Percentiles rank a stretch among this genome's conserved stretches.
phyloP scores from a whole-genome alignment of 2,329 filamentous ascomycete genomes.

The Sporothrix humicola region DNA sequence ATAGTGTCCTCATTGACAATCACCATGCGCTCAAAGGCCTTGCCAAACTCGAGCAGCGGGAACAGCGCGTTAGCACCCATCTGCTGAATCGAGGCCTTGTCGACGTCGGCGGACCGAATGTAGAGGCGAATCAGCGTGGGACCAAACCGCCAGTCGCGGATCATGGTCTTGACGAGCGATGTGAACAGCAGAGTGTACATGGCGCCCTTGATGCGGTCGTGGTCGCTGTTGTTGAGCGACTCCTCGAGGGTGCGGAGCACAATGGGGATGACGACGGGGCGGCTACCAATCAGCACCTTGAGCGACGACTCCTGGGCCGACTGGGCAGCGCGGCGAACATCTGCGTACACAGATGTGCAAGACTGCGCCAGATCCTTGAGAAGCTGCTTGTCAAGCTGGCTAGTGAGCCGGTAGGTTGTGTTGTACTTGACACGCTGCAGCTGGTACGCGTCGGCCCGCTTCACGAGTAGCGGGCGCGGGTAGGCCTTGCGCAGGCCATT shows the following conservation, averaged over 20 bases:
- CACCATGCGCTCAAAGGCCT: conserved; percentile 83
- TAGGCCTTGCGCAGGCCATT: conserved; percentile 91
- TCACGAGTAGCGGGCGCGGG: conserved; percentile 87
- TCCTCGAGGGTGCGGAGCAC: conserved; percentile 78
- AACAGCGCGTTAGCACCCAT: conserved; percentile 82
- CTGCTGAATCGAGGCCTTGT: conserved; percentile 93
- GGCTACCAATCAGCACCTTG: conserved; percentile 86
- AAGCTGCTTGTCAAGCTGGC: conserved; percentile 83
- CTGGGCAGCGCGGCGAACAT: conserved; percentile 93
- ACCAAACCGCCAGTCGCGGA: conserved; percentile 93
- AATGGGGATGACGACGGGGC: conserved; percentile 87
- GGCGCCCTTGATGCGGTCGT: conserved; percentile 90
- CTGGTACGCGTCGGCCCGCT: conserved; percentile 92
- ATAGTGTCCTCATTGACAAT: conserved; percentile 76
- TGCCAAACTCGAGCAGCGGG: conserved; percentile 89
- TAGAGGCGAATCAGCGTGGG: conserved; percentile 88
- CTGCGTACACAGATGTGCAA: conserved; percentile 88
- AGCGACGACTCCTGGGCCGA: conserved; percentile 90
- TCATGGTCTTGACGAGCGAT: conserved; percentile 83
- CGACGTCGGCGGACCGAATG: conserved; percentile 85
- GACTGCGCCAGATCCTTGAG: conserved; percentile 88
- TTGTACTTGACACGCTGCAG: conserved; percentile 94
- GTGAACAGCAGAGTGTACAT: conserved; percentile 91
- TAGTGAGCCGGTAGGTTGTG: conserved; percentile 83
- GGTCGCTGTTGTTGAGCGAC: conserved; percentile 79